A percentile compares a stretch with the other conserved stretches of the same genome.
Evolutionary conservation across 768 basidiomycete genomes (phyloP).

Genomic region (Pisolithus microcarpus): DNA sequence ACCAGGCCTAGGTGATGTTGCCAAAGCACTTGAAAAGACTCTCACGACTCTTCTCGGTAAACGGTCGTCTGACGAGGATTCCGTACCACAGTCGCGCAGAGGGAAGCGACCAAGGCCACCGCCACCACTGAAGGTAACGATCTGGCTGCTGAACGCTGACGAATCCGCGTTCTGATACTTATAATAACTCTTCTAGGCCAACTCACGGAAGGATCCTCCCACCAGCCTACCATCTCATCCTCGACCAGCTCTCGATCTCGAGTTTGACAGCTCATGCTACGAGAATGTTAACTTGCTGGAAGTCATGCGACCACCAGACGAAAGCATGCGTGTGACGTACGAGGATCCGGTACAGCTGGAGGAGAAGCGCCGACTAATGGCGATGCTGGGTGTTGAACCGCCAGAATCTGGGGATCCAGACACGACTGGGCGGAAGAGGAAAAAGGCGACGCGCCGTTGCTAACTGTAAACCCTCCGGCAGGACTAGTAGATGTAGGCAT

Average conservation of each 20-base stretch:
- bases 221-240: constrained; percentile 15
- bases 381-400: constrained; percentile 35
- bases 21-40: constrained; percentile 61
- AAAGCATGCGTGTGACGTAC: constrained; percentile 53
- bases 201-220: constrained; percentile 34
- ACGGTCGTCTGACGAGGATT: constrained; percentile 41
- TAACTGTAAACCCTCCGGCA: constrained; percentile 14
- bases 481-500: too few species aligned
- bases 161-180: background rate
- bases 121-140: constrained; percentile 29
- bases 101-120: constrained; percentile 34
- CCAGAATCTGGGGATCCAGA: constrained; percentile 1
- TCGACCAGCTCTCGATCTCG: constrained; percentile 3
- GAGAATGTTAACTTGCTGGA: constrained; percentile 26
- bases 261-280: constrained; percentile 16
- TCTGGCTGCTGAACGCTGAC: background rate
- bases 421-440: constrained; percentile 7
- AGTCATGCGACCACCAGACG: constrained; percentile 27
- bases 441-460: constrained; percentile 20
- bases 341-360: constrained; percentile 60
- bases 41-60: constrained; percentile 67
- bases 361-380: constrained; percentile 53
- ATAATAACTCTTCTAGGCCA: constrained; percentile 20
- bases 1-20: constrained; percentile 39
- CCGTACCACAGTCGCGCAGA: constrained; percentile 12